Conservation (phyloP, 2,329 filamentous ascomycete genomes). For the Onygena corvina region DNA sequence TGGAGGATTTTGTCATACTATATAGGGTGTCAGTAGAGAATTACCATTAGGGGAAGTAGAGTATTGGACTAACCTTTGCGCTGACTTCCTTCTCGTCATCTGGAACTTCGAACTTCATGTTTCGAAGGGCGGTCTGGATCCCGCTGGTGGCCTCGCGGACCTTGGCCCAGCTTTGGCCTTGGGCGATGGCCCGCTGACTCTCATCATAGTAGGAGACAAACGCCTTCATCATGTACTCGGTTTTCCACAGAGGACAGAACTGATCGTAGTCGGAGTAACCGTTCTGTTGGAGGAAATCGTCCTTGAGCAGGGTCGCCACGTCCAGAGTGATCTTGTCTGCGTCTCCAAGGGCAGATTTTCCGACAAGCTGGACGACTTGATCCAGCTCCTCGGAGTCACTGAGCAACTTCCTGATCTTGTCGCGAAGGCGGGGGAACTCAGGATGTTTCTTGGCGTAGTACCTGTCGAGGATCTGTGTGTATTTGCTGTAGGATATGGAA, state of each 20-base stretch:
- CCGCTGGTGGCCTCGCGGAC: slow-evolving; percentile 82
- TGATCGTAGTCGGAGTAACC: slow-evolving; percentile 98
- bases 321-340: slow-evolving; percentile 97
- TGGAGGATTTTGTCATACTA: slow-evolving; percentile 88
- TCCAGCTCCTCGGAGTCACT: slow-evolving; percentile 94
- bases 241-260: slow-evolving; percentile 99
- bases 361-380: slow-evolving; percentile 95
- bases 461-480: slow-evolving; percentile 74
- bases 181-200: slow-evolving; percentile 83
- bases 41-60: neutral
- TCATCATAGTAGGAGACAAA: slow-evolving; percentile 98
- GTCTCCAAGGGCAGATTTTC: slow-evolving; percentile 91
- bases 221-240: slow-evolving; percentile 99
- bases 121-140: slow-evolving; percentile 70
- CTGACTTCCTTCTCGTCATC: slow-evolving; percentile 65
- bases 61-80: slow-evolving; percentile 58
- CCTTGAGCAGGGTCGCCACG: slow-evolving; percentile 82
- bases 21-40: slow-evolving; percentile 26
- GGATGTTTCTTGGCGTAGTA: slow-evolving; percentile 90
- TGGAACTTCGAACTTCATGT: slow-evolving; percentile 94
- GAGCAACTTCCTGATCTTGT: slow-evolving; percentile 86
- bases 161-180: slow-evolving; percentile 86
- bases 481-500: slow-evolving; percentile 88
- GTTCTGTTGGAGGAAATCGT: slow-evolving; percentile 98
- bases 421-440: slow-evolving; percentile 83